phyloP scores from a whole-genome alignment of 225 moss, liverwort and hornwort species.

The Sphagnum contortum region DNA sequence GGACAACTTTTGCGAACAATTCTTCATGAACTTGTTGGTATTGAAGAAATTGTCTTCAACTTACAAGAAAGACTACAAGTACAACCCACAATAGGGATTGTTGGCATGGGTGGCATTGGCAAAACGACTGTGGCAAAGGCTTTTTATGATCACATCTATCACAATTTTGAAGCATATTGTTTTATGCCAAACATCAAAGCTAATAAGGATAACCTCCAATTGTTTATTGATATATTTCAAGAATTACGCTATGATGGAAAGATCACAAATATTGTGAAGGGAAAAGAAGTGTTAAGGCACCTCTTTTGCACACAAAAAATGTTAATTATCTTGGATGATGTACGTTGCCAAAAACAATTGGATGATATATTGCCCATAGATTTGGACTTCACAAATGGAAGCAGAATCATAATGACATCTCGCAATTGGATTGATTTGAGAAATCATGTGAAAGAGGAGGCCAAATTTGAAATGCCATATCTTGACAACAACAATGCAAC shows the following conservation, averaged over 20 bases:
- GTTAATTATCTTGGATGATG: slow-evolving; percentile 3
- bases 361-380: slow-evolving; percentile 1
- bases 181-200: background rate
- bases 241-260: background rate
- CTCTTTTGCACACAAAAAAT: background rate
- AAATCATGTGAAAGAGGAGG: background rate
- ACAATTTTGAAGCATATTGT: slow-evolving; percentile 1
- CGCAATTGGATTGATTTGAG: background rate
- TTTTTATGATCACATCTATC: slow-evolving; percentile 1
- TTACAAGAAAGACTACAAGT: too few species aligned
- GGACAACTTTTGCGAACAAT: too few species aligned
- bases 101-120: slow-evolving; percentile 5
- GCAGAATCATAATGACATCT: background rate
- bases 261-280: background rate
- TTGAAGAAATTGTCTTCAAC: too few species aligned
- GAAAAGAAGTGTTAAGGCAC: background rate
- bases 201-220: background rate
- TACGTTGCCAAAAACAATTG: background rate
- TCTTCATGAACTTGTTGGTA: too few species aligned
- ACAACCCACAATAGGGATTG: background rate
- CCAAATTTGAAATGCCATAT: background rate
- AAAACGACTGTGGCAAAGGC: slow-evolving; percentile 6
- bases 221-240: background rate
- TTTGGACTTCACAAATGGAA: background rate
- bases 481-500: slow-evolving; percentile 1